Conservation (phyloP, 768 basidiomycete genomes). For the Pleurotus ostreatus region DNA sequence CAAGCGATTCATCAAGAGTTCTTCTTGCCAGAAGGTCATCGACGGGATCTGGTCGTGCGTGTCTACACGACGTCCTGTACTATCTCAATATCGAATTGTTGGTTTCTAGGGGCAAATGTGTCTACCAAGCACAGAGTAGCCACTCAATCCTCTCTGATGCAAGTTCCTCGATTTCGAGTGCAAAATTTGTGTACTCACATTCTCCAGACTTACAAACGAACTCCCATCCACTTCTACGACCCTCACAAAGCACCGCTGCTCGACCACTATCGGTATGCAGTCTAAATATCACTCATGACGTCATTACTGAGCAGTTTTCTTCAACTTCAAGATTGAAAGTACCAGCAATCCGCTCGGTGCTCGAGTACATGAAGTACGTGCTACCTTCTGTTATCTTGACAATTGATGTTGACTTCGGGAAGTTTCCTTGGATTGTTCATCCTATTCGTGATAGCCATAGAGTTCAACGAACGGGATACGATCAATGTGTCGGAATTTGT, state of each 20-base stretch:
- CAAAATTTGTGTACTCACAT: neutral
- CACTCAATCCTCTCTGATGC: conserved; percentile 91
- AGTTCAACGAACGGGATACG: conserved; percentile 56
- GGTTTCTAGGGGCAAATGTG: conserved; percentile 72
- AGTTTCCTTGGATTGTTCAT: conserved; percentile 78
- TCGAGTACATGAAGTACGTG: conserved; percentile 82
- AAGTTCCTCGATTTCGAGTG: conserved; percentile 16
- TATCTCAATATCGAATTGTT: conserved; percentile 9
- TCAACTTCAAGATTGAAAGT: conserved; percentile 70
- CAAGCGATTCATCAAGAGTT: conserved; percentile 85
- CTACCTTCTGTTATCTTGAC: neutral
- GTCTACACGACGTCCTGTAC: neutral
- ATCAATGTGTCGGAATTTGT: conserved; percentile 65
- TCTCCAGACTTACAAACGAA: conserved; percentile 86
- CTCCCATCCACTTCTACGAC: conserved; percentile 90
- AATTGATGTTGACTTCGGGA: no score
- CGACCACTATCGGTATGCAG: conserved; percentile 83
- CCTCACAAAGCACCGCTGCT: conserved; percentile 91
- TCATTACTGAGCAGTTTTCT: neutral
- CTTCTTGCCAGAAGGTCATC: conserved; percentile 88
- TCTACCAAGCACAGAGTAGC: conserved; percentile 84
- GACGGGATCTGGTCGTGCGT: conserved; percentile 75
- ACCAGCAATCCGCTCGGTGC: conserved; percentile 82
- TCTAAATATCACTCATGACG: neutral
- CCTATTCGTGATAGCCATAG: conserved; percentile 76